Conservation (phyloP, 768 basidiomycete genomes). For the Inosperma sp. region DNA sequence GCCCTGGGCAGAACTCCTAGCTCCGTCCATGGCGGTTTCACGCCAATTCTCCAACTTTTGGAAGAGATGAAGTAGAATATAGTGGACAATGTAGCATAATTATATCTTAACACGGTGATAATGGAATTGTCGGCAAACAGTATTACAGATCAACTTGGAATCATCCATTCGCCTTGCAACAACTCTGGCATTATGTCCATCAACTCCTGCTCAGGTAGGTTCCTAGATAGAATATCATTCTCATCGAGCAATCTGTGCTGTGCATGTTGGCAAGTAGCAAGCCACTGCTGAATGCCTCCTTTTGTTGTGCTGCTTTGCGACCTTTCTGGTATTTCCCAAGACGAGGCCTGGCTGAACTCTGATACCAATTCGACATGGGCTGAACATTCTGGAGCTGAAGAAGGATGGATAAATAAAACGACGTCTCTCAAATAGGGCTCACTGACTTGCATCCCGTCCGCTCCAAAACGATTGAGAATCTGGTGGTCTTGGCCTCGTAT, state of each 20-base stretch:
- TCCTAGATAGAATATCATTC: slow-evolving; percentile 16
- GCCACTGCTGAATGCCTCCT: slow-evolving; percentile 15
- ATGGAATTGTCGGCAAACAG: neutral
- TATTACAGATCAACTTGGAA: slow-evolving; percentile 9
- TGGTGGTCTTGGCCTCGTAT: slow-evolving; percentile 8
- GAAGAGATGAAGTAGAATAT: no score
- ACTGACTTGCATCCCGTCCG: slow-evolving; percentile 12
- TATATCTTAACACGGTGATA: slow-evolving; percentile 3
- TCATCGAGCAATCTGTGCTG: slow-evolving; percentile 16
- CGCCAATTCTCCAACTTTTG: slow-evolving; percentile 35
- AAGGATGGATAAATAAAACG: neutral
- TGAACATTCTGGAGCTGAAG: slow-evolving; percentile 13
- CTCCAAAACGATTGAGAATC: slow-evolving; percentile 10
- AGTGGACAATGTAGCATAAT: slow-evolving; percentile 9
- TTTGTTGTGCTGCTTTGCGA: slow-evolving; percentile 3
- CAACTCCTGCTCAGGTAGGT: slow-evolving; percentile 10
- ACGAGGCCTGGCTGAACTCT: slow-evolving; percentile 11
- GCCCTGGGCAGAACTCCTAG: slow-evolving; percentile 48
- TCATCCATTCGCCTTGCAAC: slow-evolving; percentile 23
- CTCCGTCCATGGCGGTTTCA: slow-evolving; percentile 56
- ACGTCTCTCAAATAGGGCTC: neutral
- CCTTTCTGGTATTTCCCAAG: slow-evolving; percentile 9
- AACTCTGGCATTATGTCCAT: slow-evolving; percentile 5
- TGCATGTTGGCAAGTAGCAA: slow-evolving; percentile 15
- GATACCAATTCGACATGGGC: slow-evolving; percentile 15